phyloP scores from a whole-genome alignment of 2,329 filamentous ascomycete genomes.

The Alternaria sp. region DNA sequence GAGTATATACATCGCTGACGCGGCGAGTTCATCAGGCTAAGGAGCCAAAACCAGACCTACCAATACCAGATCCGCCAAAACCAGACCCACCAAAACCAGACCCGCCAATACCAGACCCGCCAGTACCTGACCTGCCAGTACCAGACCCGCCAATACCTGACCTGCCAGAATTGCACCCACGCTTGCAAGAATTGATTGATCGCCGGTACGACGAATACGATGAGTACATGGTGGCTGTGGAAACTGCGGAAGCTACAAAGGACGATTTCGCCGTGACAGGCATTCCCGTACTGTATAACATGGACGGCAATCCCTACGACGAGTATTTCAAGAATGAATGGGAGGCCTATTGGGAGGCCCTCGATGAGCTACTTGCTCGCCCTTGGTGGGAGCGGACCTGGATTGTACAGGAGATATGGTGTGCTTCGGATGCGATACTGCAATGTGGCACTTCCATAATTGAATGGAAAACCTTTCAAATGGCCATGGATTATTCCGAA shows the following conservation, averaged over 20 bases:
- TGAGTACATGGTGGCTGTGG: neutral
- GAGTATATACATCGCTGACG: neutral
- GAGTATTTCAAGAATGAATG: neutral
- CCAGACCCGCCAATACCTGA: too few species aligned
- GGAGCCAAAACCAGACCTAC: neutral
- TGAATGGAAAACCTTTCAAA: neutral
- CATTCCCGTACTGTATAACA: neutral
- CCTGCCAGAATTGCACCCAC: too few species aligned
- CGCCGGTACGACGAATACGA: neutral
- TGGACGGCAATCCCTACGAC: neutral
- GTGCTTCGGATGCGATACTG: neutral
- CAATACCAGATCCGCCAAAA: too few species aligned
- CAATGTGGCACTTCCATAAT: neutral
- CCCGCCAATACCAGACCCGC: too few species aligned
- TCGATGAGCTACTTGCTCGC: neutral
- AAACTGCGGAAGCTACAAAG: neutral
- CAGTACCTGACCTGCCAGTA: too few species aligned
- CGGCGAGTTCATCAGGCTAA: neutral
- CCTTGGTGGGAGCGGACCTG: neutral
- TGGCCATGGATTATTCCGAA: neutral
- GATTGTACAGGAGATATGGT: neutral
- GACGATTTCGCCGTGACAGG: neutral
- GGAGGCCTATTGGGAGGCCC: neutral
- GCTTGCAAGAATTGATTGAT: too few species aligned
- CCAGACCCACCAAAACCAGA: too few species aligned